A percentile compares a stretch with the other conserved stretches of the same genome.
phyloP scores from a whole-genome alignment of 1,284 basidiomycete genomes.

The Malassezia slooffiae region DNA sequence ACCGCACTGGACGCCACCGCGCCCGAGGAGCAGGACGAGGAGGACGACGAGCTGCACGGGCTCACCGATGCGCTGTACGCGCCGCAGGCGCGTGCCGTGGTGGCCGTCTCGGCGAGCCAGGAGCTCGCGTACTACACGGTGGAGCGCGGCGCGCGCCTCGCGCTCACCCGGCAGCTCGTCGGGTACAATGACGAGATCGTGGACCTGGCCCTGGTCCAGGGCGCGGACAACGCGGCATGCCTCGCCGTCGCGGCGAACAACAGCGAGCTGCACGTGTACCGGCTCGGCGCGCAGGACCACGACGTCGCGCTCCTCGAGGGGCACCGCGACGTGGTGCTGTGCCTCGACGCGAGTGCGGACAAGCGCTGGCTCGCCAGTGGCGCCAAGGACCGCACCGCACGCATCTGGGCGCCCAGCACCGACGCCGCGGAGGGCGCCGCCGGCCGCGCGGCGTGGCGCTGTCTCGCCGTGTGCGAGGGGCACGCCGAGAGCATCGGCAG shows the following conservation, averaged over 20 bases:
- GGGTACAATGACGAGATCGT: slow-evolving; percentile 98
- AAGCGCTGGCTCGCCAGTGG: slow-evolving; percentile 72
- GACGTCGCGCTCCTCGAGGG: slow-evolving; percentile 32
- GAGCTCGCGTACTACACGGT: slow-evolving; percentile 66
- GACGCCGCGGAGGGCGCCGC: slow-evolving; percentile 5
- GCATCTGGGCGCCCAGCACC: slow-evolving; percentile 60
- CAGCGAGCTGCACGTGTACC: slow-evolving; percentile 74
- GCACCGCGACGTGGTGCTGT: slow-evolving; percentile 82
- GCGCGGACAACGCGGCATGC: slow-evolving; percentile 54
- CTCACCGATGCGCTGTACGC: slow-evolving; percentile 31
- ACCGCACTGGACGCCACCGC: not conserved
- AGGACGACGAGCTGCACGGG: slow-evolving; percentile 30
- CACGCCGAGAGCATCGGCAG: slow-evolving; percentile 91
- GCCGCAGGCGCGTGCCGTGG: slow-evolving; percentile 49
- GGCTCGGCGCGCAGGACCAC: slow-evolving; percentile 46
- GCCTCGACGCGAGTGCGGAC: slow-evolving; percentile 61
- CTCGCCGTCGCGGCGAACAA: slow-evolving; percentile 93
- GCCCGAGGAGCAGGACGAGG: slow-evolving; percentile 7
- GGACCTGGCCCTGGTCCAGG: slow-evolving; percentile 54
- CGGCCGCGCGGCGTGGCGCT: slow-evolving; percentile 55
- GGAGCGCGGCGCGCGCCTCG: slow-evolving; percentile 53
- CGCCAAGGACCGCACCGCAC: slow-evolving; percentile 78
- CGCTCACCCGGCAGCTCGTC: slow-evolving; percentile 58
- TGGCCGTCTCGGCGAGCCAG: slow-evolving; percentile 81
- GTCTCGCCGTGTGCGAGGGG: slow-evolving; percentile 78